Evolutionary conservation across 2,329 filamentous ascomycete species (phyloP).

Genomic region (Trichoderma sp.): DNA sequence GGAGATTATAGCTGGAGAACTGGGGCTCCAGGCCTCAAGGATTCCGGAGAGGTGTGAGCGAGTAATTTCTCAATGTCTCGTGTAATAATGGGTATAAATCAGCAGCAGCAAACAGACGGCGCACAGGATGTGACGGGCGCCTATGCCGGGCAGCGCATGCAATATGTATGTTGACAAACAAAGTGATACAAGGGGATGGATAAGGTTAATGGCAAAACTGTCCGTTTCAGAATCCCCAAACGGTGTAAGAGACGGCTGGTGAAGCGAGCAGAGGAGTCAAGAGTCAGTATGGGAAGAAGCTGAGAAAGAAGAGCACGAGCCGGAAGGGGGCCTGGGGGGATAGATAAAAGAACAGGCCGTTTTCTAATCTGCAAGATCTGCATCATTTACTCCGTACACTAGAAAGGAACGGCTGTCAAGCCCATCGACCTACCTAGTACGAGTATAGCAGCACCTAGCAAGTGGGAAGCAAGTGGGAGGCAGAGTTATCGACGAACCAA

Average conservation of each 20-base stretch:
- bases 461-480: neutral
- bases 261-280: neutral
- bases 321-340: neutral
- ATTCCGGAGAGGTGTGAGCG: neutral
- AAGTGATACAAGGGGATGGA: constrained; percentile 11
- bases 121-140: constrained; percentile 4
- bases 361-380: constrained; percentile 8
- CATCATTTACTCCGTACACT: constrained; percentile 7
- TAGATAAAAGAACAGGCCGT: constrained; percentile 17
- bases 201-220: constrained; percentile 8
- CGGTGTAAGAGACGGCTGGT: neutral
- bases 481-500: constrained; percentile 4
- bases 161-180: neutral
- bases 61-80: neutral
- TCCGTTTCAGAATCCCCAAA: constrained; percentile 14
- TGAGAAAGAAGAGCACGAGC: constrained; percentile 2
- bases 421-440: neutral
- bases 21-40: constrained; percentile 6
- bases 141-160: neutral
- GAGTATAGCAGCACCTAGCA: neutral
- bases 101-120: neutral
- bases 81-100: neutral
- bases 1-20: neutral
- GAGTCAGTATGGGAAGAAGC: neutral
- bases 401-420: neutral